Conservation (phyloP, 2,329 filamentous ascomycete genomes). For the Trichoderma breve region DNA sequence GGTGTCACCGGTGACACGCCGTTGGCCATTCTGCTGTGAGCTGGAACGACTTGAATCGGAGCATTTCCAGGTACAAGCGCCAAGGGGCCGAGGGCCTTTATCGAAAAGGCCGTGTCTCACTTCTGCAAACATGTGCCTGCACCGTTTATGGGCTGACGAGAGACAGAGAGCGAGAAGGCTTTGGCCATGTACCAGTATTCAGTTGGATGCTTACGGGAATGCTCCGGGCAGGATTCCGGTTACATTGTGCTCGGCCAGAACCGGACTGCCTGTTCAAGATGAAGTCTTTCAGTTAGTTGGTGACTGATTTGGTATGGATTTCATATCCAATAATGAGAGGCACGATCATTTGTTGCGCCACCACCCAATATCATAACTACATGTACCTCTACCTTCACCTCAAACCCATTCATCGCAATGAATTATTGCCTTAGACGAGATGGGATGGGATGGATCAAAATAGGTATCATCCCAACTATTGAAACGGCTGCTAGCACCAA, state of each 20-base stretch:
- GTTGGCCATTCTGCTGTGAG: neutral
- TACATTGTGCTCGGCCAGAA: neutral
- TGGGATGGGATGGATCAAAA: neutral
- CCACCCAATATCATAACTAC: neutral
- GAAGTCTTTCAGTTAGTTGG: neutral
- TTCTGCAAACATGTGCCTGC: neutral
- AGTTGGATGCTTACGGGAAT: neutral
- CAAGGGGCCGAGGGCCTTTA: neutral
- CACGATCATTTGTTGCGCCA: neutral
- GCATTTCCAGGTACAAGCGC: neutral
- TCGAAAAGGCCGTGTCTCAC: neutral
- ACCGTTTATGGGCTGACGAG: neutral
- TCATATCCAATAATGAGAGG: neutral
- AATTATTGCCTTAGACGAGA: neutral
- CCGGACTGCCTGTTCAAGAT: constrained; percentile 5
- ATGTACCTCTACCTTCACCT: neutral
- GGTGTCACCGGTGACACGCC: neutral
- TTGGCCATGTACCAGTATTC: neutral
- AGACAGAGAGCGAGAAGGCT: neutral
- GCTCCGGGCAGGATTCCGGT: neutral
- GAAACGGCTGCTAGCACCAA: neutral
- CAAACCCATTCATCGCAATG: no score
- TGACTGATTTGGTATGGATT: neutral
- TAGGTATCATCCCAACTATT: neutral
- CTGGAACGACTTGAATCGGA: neutral